A percentile compares a stretch with the other conserved stretches of the same genome.
phyloP scores from a whole-genome alignment of 129 eudicot species.

The Pulicaria dysenterica region DNA sequence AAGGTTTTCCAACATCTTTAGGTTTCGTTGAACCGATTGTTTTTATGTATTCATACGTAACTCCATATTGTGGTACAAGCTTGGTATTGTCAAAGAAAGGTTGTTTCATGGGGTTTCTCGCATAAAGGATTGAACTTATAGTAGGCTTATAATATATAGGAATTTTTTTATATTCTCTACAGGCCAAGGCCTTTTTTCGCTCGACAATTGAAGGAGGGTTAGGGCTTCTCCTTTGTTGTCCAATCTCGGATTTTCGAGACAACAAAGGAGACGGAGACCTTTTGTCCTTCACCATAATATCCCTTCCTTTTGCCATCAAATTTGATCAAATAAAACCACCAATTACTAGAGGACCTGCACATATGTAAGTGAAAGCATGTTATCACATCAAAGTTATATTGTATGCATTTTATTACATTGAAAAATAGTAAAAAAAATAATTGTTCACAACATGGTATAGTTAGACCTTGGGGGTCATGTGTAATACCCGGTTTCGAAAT shows the following conservation, averaged over 20 bases:
- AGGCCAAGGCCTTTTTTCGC: conserved; percentile 19
- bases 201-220: conserved; percentile 26
- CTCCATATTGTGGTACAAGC: conserved; percentile 34
- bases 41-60: conserved; percentile 32
- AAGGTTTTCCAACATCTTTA: conserved; percentile 27
- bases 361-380: conserved; percentile 1
- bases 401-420: not conserved
- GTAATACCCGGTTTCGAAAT: too few species aligned
- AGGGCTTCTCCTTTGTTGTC: not conserved
- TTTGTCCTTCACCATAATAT: conserved; percentile 37
- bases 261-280: conserved; percentile 47
- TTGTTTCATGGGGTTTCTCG: conserved; percentile 17
- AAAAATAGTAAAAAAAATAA: too few species aligned
- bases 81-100: conserved; percentile 16
- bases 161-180: conserved; percentile 11
- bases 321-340: conserved; percentile 25
- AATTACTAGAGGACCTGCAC: conserved; percentile 24
- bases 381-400: not conserved
- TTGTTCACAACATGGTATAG: too few species aligned
- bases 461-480: too few species aligned
- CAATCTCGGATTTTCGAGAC: not conserved
- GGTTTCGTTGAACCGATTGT: conserved; percentile 4
- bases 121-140: conserved; percentile 18
- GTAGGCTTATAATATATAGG: conserved; percentile 51
- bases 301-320: conserved; percentile 30